These are phyloP conservation scores for Heterobasidion occidentale DNA, from an alignment of 1,284 basidiomycete species.

Conservation along the genomic window DNA sequence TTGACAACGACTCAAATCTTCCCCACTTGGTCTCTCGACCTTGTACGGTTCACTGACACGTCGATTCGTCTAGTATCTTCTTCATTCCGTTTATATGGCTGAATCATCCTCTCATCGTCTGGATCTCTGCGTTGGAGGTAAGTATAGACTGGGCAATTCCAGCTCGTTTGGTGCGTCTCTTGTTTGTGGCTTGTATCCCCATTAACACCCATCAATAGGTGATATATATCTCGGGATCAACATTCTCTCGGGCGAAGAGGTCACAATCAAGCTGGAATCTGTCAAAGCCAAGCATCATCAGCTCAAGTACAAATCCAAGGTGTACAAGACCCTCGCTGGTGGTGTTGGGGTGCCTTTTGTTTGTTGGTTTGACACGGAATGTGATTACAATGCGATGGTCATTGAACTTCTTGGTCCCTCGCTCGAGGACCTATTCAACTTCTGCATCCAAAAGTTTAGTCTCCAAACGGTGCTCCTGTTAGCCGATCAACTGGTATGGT, in stretches of 20 bases:
- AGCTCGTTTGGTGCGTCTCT: constrained; percentile 86
- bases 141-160: constrained; percentile 97
- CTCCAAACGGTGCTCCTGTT: constrained; percentile 96
- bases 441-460: constrained; percentile 95
- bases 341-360: constrained; percentile 99
- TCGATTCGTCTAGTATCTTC: constrained; percentile 6
- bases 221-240: constrained; percentile 99
- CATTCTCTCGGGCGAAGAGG: constrained; percentile 99
- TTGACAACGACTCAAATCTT: too few relatives aligned
- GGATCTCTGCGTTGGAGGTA: constrained; percentile 95
- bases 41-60: background rate
- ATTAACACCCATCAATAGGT: constrained; percentile 42
- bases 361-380: constrained; percentile 97
- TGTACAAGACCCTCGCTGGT: constrained; percentile 95
- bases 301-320: constrained; percentile 97
- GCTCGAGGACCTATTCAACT: constrained; percentile 99
- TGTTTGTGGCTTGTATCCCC: constrained; percentile 1
- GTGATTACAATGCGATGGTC: constrained; percentile 99
- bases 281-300: constrained; percentile 99
- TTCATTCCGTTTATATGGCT: constrained; percentile 38
- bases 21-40: background rate
- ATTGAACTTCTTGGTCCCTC: constrained; percentile 96
- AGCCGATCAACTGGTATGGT: constrained; percentile 88
- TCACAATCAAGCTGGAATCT: constrained; percentile 99
- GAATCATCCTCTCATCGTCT: constrained; percentile 67